Evolutionary conservation across 1,139 yeast genomes (phyloP), one percentile per base, ranked within the genome.

Genomic region (Wickerhamomyces sp.): DNA sequence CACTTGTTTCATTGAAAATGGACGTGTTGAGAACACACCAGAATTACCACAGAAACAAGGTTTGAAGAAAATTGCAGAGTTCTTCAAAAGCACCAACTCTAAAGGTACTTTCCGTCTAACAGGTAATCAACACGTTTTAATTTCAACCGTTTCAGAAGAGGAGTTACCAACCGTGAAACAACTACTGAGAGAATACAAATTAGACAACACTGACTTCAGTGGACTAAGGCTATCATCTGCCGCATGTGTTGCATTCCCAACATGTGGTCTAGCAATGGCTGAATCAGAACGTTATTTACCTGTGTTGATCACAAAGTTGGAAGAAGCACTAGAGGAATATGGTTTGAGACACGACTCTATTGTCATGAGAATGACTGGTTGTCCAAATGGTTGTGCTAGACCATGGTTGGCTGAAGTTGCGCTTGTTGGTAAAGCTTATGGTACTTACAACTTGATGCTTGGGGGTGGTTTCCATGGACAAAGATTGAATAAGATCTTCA

Each of bases 191-290:
- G 66, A 84, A 60, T 86, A 84, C 66, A 86, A 84, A 63, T 75
- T 92, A 51, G 96, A 88, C 61, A 89, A 89, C 65, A 75, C 90
- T 39, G 77, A 81, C 49, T 85, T 83, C 64, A 81, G 95, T 35
- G 95, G 85, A 3, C 72, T 92, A 58, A 78, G 97, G 61, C 73
- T 88, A 48, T 83, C 96, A 7, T 88, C 96, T 9, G 92, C 96
- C 28, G 95, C 97, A 0, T 92, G 98, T 77, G 98, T 92, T 44
- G 97, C 97, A 2, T 83, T 92, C 78, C 98, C 98, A 52, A 92
- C 97, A 3, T 92, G 98, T 79, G 97, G 97, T 51, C 76, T 90
- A 59, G 97, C 97, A 17, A 89, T 92, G 97, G 97, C 98, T 20
- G 98, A 92, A 68, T 84, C 95, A 35, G 98, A 92, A 70, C 81